Evolutionary conservation across 139 green algal genomes (phyloP).

Genomic region (Closterium sp.): DNA sequence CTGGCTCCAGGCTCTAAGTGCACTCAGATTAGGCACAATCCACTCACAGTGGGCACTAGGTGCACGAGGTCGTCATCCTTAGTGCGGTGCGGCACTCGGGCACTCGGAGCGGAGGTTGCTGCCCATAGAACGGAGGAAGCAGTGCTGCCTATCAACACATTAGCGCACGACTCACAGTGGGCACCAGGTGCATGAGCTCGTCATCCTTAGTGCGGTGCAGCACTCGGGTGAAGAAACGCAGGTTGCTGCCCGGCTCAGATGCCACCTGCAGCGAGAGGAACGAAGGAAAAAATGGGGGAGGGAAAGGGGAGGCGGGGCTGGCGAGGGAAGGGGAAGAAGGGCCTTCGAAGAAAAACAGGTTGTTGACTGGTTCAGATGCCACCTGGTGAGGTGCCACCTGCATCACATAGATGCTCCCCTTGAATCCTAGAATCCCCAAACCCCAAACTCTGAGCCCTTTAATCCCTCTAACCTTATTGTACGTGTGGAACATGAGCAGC

Average conservation of each 20-base stretch:
- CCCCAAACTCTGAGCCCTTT: too few species aligned
- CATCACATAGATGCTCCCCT: too few species aligned
- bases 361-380: too few species aligned
- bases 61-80: slow-evolving; percentile 55
- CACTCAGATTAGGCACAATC: neutral
- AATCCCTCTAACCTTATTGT: slow-evolving; percentile 64
- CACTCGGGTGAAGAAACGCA: slow-evolving; percentile 54
- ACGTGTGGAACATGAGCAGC: slow-evolving; percentile 85
- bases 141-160: too few species aligned
- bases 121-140: too few species aligned
- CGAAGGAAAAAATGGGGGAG: neutral
- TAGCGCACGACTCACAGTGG: slow-evolving; percentile 49
- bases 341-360: too few species aligned
- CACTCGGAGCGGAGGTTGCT: too few species aligned
- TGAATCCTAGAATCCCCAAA: too few species aligned
- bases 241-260: slow-evolving; percentile 26
- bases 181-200: slow-evolving; percentile 54
- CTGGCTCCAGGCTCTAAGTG: neutral
- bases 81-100: slow-evolving; percentile 53
- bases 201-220: slow-evolving; percentile 56
- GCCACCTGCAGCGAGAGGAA: slow-evolving; percentile 31
- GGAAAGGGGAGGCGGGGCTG: neutral
- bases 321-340: neutral
- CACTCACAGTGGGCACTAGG: slow-evolving; percentile 49
- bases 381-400: too few species aligned